phyloP scores from a whole-genome alignment of 208 protist species.

The Crithidia acanthocephali region DNA sequence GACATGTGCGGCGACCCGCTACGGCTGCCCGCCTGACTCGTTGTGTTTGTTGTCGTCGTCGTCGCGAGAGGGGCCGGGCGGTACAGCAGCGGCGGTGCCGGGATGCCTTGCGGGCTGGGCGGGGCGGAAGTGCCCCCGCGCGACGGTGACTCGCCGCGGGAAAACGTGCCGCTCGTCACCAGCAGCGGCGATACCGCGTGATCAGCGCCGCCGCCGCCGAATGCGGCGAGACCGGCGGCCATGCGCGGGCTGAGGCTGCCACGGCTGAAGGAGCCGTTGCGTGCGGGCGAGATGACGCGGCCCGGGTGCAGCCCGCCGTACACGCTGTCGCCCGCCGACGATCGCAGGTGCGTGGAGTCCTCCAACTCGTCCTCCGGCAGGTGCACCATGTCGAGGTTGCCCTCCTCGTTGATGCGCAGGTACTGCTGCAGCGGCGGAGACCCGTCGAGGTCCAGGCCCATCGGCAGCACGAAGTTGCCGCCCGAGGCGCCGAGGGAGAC shows the following conservation, averaged over 20 bases:
- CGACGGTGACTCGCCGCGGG: conserved; percentile 59
- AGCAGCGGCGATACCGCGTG: conserved; percentile 38
- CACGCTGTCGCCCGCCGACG: conserved; percentile 44
- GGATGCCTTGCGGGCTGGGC: conserved; percentile 34
- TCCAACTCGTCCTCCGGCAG: conserved; percentile 70
- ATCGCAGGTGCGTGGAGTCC: conserved; percentile 37
- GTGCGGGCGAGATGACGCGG: conserved; percentile 42
- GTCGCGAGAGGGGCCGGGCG: conserved; percentile 1
- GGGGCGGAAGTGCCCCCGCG: conserved; percentile 27
- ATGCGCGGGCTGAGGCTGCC: conserved; percentile 33
- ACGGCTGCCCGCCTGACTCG: conserved; percentile 20
- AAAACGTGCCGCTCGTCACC: conserved; percentile 22
- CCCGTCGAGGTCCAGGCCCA: conserved; percentile 38
- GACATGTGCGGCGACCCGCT: conserved; percentile 26
- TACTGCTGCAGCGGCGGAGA: conserved; percentile 65
- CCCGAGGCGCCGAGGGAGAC: conserved; percentile 61
- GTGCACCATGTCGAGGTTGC: conserved; percentile 77
- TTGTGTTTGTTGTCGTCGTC: not conserved
- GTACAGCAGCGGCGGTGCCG: conserved; percentile 35
- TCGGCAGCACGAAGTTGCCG: conserved; percentile 80
- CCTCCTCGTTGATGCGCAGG: conserved; percentile 82
- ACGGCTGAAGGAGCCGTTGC: conserved; percentile 52
- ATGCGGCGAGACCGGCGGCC: conserved; percentile 4
- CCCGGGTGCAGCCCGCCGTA: conserved; percentile 36
- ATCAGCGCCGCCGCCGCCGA: conserved; percentile 21